Evolutionary conservation across 2,329 filamentous ascomycete species (phyloP), one percentile per base, ranked within the genome.

Genomic region (Pyricularia grisea): DNA sequence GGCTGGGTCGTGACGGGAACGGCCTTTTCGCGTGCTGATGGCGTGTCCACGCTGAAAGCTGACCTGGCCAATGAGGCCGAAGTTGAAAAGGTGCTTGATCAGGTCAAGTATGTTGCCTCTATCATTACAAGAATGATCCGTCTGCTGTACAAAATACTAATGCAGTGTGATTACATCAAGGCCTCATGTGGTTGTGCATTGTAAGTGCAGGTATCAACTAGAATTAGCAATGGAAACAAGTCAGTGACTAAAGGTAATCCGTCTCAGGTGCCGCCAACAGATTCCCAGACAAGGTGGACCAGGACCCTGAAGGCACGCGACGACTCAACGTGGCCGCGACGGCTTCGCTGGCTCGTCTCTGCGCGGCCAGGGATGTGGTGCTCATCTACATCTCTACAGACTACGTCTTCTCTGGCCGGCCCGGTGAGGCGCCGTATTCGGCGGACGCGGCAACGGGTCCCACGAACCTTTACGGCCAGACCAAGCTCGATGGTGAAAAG

Each of bases 391-490:
- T 94, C 73, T 93, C 90, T 10, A 94, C 91, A 66, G 91, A 94
- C 78, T 94, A 94, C 74, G 91, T 94, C 67, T 94, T 94, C 76
- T 82, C 90, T 0, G 91, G 91, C 20, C 83, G 80, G 55, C 85
- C 84, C 1, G 92, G 93, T n/a, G 90, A 96, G 69, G 93, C 93
- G 5, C 94, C 93, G 0, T 97, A 97, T 78, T 87, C 90, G 73
- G 81, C 84, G 0, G 83, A 88, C 70, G 85, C 88, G 1, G 75
- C 80, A 11, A 87, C 92, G 0, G 82, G 82, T 1, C 93, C 93
- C 12, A 88, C 93, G 2, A 97, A 97, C 75, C 78, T 94, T 70
- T 97, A 88, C 72, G 86, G 86, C 6, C 81, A 87, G 76, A 88
- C 85, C 17, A 88, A 88, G 77, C 77, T 87, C 3, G 86, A 88